Evolutionary conservation across 805 yeast genomes (phyloP).

Genomic region (Lachancea lanzarotensis): DNA sequence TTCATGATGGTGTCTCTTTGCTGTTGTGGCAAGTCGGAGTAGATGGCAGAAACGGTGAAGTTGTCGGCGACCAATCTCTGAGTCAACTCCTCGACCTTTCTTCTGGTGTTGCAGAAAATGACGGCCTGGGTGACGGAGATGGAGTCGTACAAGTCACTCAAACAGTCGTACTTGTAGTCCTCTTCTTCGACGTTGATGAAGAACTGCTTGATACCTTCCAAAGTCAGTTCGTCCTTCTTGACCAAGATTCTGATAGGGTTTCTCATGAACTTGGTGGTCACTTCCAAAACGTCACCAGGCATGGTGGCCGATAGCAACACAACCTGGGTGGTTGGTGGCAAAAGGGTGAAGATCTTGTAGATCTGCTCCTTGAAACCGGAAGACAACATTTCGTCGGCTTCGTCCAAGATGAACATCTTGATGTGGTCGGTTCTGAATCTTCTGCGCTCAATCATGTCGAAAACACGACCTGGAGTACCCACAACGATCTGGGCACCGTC

Average conservation of each 20-base stretch:
- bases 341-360: slow-evolving; percentile 77
- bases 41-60: slow-evolving; percentile 93
- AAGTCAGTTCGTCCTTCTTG: slow-evolving; percentile 86
- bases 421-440: slow-evolving; percentile 73
- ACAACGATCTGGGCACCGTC: slow-evolving; percentile 89
- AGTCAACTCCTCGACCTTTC: slow-evolving; percentile 88
- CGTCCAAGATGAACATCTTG: slow-evolving; percentile 93
- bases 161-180: slow-evolving; percentile 88
- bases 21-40: slow-evolving; percentile 93
- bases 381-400: slow-evolving; percentile 92
- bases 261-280: slow-evolving; percentile 86
- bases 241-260: slow-evolving; percentile 93
- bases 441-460: slow-evolving; percentile 91
- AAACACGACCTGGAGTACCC: slow-evolving; percentile 98
- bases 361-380: slow-evolving; percentile 92
- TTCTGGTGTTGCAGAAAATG: slow-evolving; percentile 94
- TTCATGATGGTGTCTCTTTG: slow-evolving; percentile 93
- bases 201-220: slow-evolving; percentile 93
- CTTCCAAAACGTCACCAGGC: slow-evolving; percentile 85
- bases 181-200: slow-evolving; percentile 87
- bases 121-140: slow-evolving; percentile 95
- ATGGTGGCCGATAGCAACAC: slow-evolving; percentile 93
- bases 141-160: slow-evolving; percentile 92
- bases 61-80: slow-evolving; percentile 70
- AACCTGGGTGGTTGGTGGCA: slow-evolving; percentile 84